These are phyloP conservation scores for Ophiostoma angusticollis DNA, from an alignment of 2,329 filamentous ascomycete species.

Conservation along the genomic window DNA sequence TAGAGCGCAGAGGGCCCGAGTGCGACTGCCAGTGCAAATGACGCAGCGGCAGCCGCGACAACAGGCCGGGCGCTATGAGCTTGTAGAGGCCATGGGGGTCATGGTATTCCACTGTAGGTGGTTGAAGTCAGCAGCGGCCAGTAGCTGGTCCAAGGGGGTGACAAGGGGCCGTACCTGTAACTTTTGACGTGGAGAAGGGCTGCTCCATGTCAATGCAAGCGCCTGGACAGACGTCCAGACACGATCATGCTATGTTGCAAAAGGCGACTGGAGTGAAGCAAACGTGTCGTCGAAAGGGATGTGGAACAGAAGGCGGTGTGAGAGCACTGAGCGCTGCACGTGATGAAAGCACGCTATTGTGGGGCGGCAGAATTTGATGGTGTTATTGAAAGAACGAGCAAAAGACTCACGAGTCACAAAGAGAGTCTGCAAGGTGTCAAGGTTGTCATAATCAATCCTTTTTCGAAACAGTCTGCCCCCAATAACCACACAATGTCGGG, in stretches of 20 bases:
- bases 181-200: conserved; percentile 60
- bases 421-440: too few species aligned
- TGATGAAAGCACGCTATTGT: background rate
- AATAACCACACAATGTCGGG: conserved; percentile 14
- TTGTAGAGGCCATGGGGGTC: conserved; percentile 85
- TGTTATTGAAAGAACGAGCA: conserved; percentile 1
- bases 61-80: conserved; percentile 63
- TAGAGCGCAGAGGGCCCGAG: conserved; percentile 78
- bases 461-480: background rate
- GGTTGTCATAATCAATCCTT: background rate
- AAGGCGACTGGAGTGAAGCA: background rate
- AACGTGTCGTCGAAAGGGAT: background rate
- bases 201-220: conserved; percentile 52
- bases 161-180: conserved; percentile 47
- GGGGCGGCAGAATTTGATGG: conserved; percentile 7
- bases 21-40: conserved; percentile 98
- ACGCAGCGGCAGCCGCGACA: conserved; percentile 67
- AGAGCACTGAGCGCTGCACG: too few species aligned
- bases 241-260: too few species aligned
- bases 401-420: too few species aligned
- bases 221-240: too few species aligned
- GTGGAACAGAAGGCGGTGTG: conserved; percentile 10
- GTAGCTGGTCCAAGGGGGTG: too few species aligned
- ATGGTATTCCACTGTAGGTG: conserved; percentile 71
- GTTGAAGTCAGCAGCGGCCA: too few species aligned